Percentiles rank a stretch among this genome's conserved stretches.
Conservation (phyloP, 306 rosid species). For the Citrullus colocynthis region DNA sequence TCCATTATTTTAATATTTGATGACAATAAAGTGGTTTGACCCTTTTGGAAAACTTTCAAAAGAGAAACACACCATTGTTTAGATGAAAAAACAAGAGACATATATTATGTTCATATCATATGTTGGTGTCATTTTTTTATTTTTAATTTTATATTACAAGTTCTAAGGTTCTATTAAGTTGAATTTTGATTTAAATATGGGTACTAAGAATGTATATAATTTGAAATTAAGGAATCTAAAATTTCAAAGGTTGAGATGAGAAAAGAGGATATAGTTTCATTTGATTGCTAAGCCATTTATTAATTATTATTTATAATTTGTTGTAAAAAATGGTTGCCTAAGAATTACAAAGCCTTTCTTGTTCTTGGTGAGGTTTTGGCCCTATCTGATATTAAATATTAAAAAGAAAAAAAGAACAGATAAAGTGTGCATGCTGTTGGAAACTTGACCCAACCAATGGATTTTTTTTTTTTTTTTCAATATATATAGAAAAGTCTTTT, state of each 20-base stretch:
- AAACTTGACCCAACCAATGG: neutral
- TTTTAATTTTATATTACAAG: too few species aligned
- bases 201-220: neutral
- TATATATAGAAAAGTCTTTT: too few species aligned
- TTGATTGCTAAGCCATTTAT: neutral
- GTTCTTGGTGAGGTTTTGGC: neutral
- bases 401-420: neutral
- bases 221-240: neutral
- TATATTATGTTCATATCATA: too few species aligned
- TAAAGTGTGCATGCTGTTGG: neutral
- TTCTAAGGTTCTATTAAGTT: too few species aligned
- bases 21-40: neutral
- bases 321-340: neutral
- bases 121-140: too few species aligned
- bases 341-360: neutral
- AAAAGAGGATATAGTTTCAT: neutral
- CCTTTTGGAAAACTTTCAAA: neutral
- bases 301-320: neutral
- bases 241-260: neutral
- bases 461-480: too few species aligned
- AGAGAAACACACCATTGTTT: neutral
- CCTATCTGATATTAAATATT: neutral
- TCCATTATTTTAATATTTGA: neutral
- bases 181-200: neutral
- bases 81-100: neutral